Conservation (phyloP, 1,139 yeast genomes). For the Candida dubliniensis region DNA sequence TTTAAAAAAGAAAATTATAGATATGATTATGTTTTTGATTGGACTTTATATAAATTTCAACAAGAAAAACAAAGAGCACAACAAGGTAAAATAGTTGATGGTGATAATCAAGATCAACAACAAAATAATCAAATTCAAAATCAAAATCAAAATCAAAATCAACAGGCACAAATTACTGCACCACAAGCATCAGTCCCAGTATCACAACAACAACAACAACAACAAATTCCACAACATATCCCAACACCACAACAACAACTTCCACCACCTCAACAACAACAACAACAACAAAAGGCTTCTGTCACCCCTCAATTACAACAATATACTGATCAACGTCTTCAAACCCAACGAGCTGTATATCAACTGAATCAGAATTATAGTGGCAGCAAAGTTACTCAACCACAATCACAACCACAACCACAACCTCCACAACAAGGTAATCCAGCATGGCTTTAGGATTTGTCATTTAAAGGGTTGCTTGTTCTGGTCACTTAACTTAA, state of each 20-base stretch:
- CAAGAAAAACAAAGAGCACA: slow-evolving; percentile 62
- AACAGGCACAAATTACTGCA: slow-evolving; percentile 3
- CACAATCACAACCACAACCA: slow-evolving; percentile 13
- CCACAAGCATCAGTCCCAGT: too few relatives aligned
- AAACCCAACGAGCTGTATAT: slow-evolving; percentile 13
- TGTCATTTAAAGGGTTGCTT: too few relatives aligned
- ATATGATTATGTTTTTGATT: slow-evolving; percentile 93
- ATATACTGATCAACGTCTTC: slow-evolving; percentile 13
- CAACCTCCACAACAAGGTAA: slow-evolving; percentile 16
- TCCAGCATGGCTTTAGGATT: slow-evolving; percentile 18
- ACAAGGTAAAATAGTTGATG: slow-evolving; percentile 34
- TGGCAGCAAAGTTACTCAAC: slow-evolving; percentile 13
- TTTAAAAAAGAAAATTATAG: slow-evolving; percentile 86
- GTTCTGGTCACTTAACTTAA: too few relatives aligned
- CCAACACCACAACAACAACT: slow-evolving; percentile 18
- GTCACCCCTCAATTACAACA: slow-evolving; percentile 6
- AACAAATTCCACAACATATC: slow-evolving; percentile 17
- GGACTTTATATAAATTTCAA: slow-evolving; percentile 88
- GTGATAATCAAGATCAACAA: slow-evolving; percentile 24
- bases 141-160: slow-evolving; percentile 14
- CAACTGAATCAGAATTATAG: slow-evolving; percentile 12
- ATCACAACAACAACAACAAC: slow-evolving; percentile 10
- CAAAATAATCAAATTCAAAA: slow-evolving; percentile 17
- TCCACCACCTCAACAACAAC: slow-evolving; percentile 19
- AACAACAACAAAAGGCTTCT: slow-evolving; percentile 6